Evolutionary conservation across 1,284 basidiomycete genomes (phyloP).

Genomic region (Apiotrichum veenhuisii): DNA sequence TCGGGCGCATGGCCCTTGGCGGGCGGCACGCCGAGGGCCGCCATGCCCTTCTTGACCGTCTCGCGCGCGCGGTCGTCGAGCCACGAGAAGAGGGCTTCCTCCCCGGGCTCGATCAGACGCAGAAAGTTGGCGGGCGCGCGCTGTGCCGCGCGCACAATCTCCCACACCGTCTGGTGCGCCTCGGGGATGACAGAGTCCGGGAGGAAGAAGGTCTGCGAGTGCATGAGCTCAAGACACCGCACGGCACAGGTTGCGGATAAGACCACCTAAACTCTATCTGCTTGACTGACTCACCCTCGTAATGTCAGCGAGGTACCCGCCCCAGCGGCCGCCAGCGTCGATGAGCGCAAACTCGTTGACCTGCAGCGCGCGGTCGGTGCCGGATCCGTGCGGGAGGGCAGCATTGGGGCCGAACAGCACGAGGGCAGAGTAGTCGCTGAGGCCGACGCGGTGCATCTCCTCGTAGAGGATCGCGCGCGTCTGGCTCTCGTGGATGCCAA

Average conservation of each 20-base stretch:
- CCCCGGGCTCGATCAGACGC: slow-evolving; percentile 16
- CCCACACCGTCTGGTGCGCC: slow-evolving; percentile 63
- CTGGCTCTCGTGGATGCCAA: slow-evolving; percentile 73
- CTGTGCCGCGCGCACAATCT: slow-evolving; percentile 64
- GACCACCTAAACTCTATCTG: too few relatives aligned
- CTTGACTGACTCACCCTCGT: slow-evolving; percentile 69
- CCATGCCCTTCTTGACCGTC: slow-evolving; percentile 55
- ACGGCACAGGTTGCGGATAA: too few relatives aligned
- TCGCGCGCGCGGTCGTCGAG: slow-evolving; percentile 67
- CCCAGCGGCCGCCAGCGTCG: slow-evolving; percentile 66
- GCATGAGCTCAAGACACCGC: too few relatives aligned
- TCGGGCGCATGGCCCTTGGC: slow-evolving; percentile 43
- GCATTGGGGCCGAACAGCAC: slow-evolving; percentile 80
- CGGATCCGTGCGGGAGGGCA: slow-evolving; percentile 75
- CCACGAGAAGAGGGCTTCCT: slow-evolving; percentile 51
- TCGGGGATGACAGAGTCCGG: slow-evolving; percentile 57
- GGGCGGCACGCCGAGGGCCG: slow-evolving; percentile 9
- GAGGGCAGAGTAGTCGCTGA: slow-evolving; percentile 59
- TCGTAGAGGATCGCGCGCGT: slow-evolving; percentile 58
- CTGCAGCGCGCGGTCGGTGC: slow-evolving; percentile 61
- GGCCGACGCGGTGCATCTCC: slow-evolving; percentile 59
- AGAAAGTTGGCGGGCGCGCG: slow-evolving; percentile 53
- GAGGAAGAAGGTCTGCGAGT: slow-evolving; percentile 67
- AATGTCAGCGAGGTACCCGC: slow-evolving; percentile 72
- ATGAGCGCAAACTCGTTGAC: slow-evolving; percentile 68